Base-by-base conservation (phyloP, 345 rosid species). In the Rhizophora apiculata region DNA sequence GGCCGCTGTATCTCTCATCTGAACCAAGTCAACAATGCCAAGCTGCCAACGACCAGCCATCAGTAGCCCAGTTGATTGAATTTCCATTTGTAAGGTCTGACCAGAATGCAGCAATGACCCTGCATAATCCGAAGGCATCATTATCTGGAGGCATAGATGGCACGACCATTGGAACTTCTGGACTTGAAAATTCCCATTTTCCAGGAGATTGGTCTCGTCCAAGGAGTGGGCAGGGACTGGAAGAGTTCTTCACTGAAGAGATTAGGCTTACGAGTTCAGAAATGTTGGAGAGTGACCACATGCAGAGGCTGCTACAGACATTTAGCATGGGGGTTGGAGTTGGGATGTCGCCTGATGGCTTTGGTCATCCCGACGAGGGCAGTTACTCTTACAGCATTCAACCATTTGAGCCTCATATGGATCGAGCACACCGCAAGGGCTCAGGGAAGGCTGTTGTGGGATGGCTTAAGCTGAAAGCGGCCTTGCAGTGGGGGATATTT, bases 361-460 rank as follows among this genome's bases (percentile, higher is more conserved):
- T 83, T 78, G 86, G 81, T 65, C 84, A 81, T 51, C 26, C 86
- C 0, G 84, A 83, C 43, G 93, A 86, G 52, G 79, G 86, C 70
- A 77, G 84, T 68, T 91, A 85, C 68, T 74, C 95, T 62, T 87
- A 81, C 34, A 76, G 62, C 66, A 68, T 79, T 26, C 91, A 76
- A 76, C 60, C 87, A 3, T 86, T 79, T 54, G 87, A 82, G 49
- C 82, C 86, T 76, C 86, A 75, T 56, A 36, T 80, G 26, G 83
- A 84, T 59, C 84, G 70, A 21, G 61, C 80, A 21, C 81, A 74
- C 20, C 65, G 82, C 19, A 72, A 82, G 70, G 84, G 96, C 5
- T 86, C 98, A 0, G 98, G 94, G 26, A 94, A 89, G 75, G 97
- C 98, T 34, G 95, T 91, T 6, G 96, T 94, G 9, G 97, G 98